These are phyloP conservation scores for Ceratocystis huliohia DNA, from an alignment of 2,329 filamentous ascomycete genomes.

Conservation along the genomic window DNA sequence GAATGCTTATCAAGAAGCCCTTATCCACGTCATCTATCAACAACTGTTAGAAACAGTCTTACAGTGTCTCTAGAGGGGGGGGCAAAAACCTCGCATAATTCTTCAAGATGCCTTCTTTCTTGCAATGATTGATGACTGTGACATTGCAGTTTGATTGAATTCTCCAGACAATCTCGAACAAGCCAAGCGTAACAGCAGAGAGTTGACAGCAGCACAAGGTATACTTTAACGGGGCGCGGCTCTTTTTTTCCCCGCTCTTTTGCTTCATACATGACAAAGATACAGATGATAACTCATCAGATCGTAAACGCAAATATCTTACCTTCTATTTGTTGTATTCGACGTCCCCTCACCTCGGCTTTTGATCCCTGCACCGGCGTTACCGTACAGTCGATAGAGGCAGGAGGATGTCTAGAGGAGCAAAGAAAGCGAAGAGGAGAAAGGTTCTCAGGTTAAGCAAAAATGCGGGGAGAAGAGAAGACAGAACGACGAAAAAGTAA, in stretches of 20 bases:
- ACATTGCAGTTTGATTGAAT: too few relatives aligned
- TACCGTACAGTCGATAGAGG: background rate
- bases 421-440: background rate
- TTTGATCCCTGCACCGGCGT: constrained; percentile 1
- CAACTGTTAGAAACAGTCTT: too few relatives aligned
- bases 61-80: too few relatives aligned
- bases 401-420: background rate
- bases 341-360: background rate
- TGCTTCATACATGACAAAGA: too few relatives aligned
- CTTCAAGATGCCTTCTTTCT: too few relatives aligned
- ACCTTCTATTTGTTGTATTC: background rate
- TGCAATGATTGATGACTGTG: too few relatives aligned
- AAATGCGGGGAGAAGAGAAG: background rate
- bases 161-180: too few relatives aligned
- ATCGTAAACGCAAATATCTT: background rate
- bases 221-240: background rate
- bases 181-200: background rate
- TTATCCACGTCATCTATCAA: too few relatives aligned
- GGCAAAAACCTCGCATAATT: too few relatives aligned
- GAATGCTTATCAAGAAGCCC: too few relatives aligned
- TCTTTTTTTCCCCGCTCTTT: background rate
- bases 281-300: too few relatives aligned
- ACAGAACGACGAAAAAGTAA: background rate
- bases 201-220: too few relatives aligned
- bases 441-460: constrained; percentile 7